Percentiles rank a stretch among this genome's conserved stretches.
Evolutionary conservation across 805 yeast species (phyloP).

Genomic region (Cephaloascus albidus): DNA sequence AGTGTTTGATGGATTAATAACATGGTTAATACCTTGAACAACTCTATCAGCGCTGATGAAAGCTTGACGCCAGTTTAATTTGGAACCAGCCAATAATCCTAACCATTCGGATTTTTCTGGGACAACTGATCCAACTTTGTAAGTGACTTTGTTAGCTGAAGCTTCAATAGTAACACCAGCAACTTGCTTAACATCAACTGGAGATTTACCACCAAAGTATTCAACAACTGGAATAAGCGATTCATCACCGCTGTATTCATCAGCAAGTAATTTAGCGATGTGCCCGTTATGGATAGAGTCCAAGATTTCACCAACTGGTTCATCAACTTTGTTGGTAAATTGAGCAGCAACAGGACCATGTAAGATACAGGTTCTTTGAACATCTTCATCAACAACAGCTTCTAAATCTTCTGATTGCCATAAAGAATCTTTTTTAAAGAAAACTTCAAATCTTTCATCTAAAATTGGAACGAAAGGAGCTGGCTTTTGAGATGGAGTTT

Average conservation of each 20-base stretch:
- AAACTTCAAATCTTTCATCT: constrained; percentile 89
- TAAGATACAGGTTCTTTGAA: constrained; percentile 96
- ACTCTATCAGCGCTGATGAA: constrained; percentile 69
- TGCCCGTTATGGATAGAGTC: constrained; percentile 89
- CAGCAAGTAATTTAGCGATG: constrained; percentile 57
- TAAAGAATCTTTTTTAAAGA: constrained; percentile 96
- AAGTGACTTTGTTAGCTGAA: constrained; percentile 18
- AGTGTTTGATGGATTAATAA: constrained; percentile 68
- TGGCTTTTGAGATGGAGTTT: constrained; percentile 86
- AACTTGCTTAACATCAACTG: constrained; percentile 18
- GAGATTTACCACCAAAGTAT: constrained; percentile 69
- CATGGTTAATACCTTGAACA: constrained; percentile 80
- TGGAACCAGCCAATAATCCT: constrained; percentile 67
- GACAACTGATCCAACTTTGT: constrained; percentile 25
- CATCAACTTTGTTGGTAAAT: constrained; percentile 77
- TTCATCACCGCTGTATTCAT: constrained; percentile 61
- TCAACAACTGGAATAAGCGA: constrained; percentile 80
- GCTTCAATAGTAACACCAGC: constrained; percentile 25
- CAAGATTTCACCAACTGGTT: constrained; percentile 86
- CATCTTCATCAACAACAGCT: constrained; percentile 92
- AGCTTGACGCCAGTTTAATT: constrained; percentile 86
- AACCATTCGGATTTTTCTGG: constrained; percentile 55
- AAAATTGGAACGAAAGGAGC: constrained; percentile 95
- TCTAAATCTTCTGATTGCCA: constrained; percentile 99
- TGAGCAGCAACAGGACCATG: constrained; percentile 99